phyloP scores from a whole-genome alignment of 768 basidiomycete genomes.

The Kwoniella mangroviensis region DNA sequence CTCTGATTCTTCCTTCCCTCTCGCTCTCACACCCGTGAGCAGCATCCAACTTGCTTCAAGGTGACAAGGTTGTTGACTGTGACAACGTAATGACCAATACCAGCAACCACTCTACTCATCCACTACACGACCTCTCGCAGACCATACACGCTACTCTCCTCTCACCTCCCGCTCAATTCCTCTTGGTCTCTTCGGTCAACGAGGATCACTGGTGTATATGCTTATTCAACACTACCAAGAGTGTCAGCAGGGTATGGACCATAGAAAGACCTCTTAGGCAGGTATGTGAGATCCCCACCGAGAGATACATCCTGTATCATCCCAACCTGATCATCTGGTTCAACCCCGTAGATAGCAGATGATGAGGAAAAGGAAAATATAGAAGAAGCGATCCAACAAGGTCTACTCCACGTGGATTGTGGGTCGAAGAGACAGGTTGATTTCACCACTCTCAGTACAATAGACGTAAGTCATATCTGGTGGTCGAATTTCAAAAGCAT shows the following conservation, averaged over 20 bases:
- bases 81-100: not conserved
- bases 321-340: not conserved
- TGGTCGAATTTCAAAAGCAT: not conserved
- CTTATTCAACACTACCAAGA: not conserved
- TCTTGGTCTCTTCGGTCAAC: conserved; percentile 4
- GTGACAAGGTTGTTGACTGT: too few relatives aligned
- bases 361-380: conserved; percentile 11
- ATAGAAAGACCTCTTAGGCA: not conserved
- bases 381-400: conserved; percentile 29
- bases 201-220: conserved; percentile 3
- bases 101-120: not conserved
- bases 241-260: not conserved
- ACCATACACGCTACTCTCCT: conserved; percentile 24
- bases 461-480: conserved; percentile 15
- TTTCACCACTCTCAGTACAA: not conserved
- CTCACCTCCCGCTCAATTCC: conserved; percentile 19
- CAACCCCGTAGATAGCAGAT: not conserved
- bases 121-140: conserved; percentile 9
- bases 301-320: not conserved
- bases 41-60: too few relatives aligned
- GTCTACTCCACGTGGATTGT: conserved; percentile 31
- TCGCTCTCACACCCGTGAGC: not conserved
- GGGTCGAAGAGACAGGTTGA: conserved; percentile 3
- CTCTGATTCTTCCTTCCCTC: not conserved
- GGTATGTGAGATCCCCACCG: not conserved